Base-by-base conservation (phyloP, 768 basidiomycete species). In the Tricholomella constricta region DNA sequence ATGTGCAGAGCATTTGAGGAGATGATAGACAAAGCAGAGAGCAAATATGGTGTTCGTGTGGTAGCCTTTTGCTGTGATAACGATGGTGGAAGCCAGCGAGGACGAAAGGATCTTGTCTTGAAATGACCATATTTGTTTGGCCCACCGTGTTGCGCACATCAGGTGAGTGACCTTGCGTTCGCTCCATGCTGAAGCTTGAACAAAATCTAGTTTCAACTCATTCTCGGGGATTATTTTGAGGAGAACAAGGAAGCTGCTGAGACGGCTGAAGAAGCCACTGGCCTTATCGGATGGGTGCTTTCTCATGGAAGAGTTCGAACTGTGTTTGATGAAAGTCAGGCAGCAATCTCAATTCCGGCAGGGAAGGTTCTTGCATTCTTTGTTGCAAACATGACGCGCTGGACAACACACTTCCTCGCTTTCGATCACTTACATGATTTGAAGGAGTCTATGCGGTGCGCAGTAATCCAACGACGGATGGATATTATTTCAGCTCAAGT, bases 331-430 rank as follows among this genome's bases (percentile, higher is more conserved):
- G 49, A 59, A 2, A 23, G 29, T 1, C 65, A 69, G 37, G 45
- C 50, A 2, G 51, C 52, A 43, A 60, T 41, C 11, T 48, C 46
- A 41, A 40, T 48, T 44, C 58, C 56, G 42, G 40, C 50, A n/a
- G 58, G 58, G 5, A 60, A 57, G 29, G 53, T 64, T 36, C 59
- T 68, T 15, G 48, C 61, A 10, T 66, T 61, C 45, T 57, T 69
- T 11, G 51, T 63, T 27, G 63, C 62, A 7, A 68, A 70, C 48
- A 56, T 68, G 46, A 70, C 64, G 0, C 56, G 56, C 15, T 70
- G 64, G 67, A 63, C 57, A 1, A 70, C 65, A 2, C 65, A 68
- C 41, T 65, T 61, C 19, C 48, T 64, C 50, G 58, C 62, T 1
- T 70, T 69, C 43, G 43, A 54, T 29, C 51, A 55, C 23, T 52